Evolutionary conservation across 495 filamentous ascomycete genomes (phyloP).

Genomic region (Podospora pseudoanserina): DNA sequence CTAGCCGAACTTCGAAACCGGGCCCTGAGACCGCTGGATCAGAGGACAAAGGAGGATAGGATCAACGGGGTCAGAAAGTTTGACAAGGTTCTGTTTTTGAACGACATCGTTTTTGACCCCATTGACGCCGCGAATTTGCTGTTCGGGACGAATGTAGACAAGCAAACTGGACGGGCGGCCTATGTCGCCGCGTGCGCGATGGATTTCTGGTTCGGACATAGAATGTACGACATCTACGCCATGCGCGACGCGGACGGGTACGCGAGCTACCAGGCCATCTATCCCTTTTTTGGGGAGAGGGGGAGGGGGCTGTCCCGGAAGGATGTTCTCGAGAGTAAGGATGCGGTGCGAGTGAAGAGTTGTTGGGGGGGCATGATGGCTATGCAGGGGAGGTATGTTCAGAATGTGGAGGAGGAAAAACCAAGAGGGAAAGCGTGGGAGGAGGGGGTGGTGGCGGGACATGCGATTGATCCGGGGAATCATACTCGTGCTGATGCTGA

Average conservation of each 20-base stretch:
- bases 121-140: constrained; percentile 67
- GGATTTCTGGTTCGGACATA: constrained; percentile 72
- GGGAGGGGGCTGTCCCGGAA: constrained; percentile 54
- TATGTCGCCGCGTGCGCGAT: constrained; percentile 80
- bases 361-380: constrained; percentile 85
- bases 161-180: constrained; percentile 29
- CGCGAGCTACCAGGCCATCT: constrained; percentile 66
- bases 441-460: constrained; percentile 14
- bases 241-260: constrained; percentile 71
- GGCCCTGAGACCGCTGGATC: constrained; percentile 61
- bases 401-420: constrained; percentile 26
- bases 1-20: constrained; percentile 76
- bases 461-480: constrained; percentile 27
- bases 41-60: constrained; percentile 24
- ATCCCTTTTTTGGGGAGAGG: constrained; percentile 64
- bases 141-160: constrained; percentile 61
- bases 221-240: constrained; percentile 81
- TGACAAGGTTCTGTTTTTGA: constrained; percentile 71
- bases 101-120: constrained; percentile 71
- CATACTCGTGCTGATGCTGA: neutral
- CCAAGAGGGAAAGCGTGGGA: constrained; percentile 5
- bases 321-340: constrained; percentile 58
- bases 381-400: constrained; percentile 66
- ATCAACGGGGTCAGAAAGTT: constrained; percentile 41
- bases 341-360: constrained; percentile 68